Conservation (phyloP, 169 alveolate species). For the Theileria orientalis region DNA sequence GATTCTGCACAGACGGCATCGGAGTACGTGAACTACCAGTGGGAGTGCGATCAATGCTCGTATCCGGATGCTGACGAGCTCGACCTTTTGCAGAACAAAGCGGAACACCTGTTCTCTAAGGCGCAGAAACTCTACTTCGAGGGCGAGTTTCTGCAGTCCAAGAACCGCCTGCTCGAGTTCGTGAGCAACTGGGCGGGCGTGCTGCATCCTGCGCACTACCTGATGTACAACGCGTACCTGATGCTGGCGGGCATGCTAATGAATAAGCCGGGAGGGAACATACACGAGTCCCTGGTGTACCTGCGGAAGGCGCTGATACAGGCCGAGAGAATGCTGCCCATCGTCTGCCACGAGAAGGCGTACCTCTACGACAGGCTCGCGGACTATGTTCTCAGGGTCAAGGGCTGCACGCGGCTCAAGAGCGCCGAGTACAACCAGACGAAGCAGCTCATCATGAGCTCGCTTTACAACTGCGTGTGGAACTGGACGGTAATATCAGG, state of each 20-base stretch:
- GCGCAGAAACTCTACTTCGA: constrained; percentile 67
- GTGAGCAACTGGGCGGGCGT: constrained; percentile 71
- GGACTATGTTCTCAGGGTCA: constrained; percentile 71
- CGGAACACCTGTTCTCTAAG: constrained; percentile 45
- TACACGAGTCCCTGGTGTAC: constrained; percentile 64
- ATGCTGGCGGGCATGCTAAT: constrained; percentile 81
- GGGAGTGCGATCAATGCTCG: constrained; percentile 45
- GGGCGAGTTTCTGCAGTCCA: constrained; percentile 75
- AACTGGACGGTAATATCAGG: constrained; percentile 77
- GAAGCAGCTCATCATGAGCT: constrained; percentile 58
- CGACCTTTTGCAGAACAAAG: constrained; percentile 63
- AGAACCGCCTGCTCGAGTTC: constrained; percentile 65
- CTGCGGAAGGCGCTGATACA: constrained; percentile 77
- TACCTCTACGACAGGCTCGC: constrained; percentile 78
- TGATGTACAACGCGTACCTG: constrained; percentile 77
- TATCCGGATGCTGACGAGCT: constrained; percentile 20
- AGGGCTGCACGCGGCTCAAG: constrained; percentile 35
- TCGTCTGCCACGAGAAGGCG: constrained; percentile 80
- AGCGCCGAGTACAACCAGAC: constrained; percentile 38
- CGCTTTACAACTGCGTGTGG: constrained; percentile 72
- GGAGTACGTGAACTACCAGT: background rate
- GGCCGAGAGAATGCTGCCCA: constrained; percentile 82
- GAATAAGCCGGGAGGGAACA: constrained; percentile 69
- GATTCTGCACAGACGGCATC: background rate
- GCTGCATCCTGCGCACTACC: constrained; percentile 83